A percentile compares a stretch with the other conserved stretches of the same genome.
These are phyloP conservation scores for Podila horticola DNA, from an alignment of 192 early-diverging fungal species.

Conservation along the genomic window DNA sequence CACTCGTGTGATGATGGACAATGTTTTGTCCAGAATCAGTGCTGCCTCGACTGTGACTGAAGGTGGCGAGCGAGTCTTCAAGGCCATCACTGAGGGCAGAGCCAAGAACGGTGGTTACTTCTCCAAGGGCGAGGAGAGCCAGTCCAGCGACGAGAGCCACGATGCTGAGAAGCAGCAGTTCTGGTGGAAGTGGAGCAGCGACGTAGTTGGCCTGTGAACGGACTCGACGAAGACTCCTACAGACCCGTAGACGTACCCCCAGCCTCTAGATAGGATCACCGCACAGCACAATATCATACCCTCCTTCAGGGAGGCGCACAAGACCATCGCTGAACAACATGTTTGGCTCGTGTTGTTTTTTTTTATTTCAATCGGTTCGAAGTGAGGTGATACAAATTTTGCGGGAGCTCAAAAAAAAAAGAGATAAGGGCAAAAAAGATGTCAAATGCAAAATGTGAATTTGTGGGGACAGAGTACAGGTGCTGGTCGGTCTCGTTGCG, in stretches of 20 bases:
- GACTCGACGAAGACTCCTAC: not conserved
- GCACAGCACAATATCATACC: too few species aligned
- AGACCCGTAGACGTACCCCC: too few species aligned
- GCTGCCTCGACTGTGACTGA: slow-evolving; percentile 34
- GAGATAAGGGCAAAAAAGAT: too few species aligned
- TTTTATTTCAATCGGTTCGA: not conserved
- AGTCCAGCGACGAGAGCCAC: slow-evolving; percentile 50
- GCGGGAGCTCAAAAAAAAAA: slow-evolving; percentile 1
- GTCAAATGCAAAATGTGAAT: too few species aligned
- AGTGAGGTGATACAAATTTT: not conserved
- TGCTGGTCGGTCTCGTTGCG: not conserved
- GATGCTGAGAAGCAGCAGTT: slow-evolving; percentile 46
- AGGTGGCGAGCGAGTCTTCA: slow-evolving; percentile 34
- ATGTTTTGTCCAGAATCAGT: slow-evolving; percentile 32
- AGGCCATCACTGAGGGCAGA: slow-evolving; percentile 15
- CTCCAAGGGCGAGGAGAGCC: slow-evolving; percentile 2
- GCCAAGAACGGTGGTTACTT: slow-evolving; percentile 22
- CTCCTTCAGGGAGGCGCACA: too few species aligned
- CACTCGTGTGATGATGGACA: slow-evolving; percentile 36
- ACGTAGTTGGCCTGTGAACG: slow-evolving; percentile 24
- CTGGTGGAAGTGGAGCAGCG: slow-evolving; percentile 54
- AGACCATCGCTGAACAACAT: too few species aligned
- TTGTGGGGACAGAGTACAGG: not conserved
- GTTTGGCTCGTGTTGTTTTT: too few species aligned
- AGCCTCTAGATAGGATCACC: too few species aligned